Percentiles rank a stretch among this genome's conserved stretches.
Conservation (phyloP, 2,329 filamentous ascomycete species). For the Talaromyces sp. region DNA sequence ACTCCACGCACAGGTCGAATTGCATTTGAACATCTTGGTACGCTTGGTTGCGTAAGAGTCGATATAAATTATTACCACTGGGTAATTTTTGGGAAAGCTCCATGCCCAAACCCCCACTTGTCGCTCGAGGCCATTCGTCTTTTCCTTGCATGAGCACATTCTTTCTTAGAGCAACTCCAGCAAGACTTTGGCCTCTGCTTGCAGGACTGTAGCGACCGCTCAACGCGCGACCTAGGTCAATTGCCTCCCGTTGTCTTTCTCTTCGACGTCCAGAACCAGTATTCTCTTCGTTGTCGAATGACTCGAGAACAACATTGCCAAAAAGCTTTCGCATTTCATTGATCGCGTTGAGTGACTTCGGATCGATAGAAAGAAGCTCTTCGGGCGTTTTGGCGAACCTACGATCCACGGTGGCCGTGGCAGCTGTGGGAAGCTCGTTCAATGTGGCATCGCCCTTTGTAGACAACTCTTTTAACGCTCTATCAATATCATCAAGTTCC, state of each 20-base stretch:
- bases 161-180: slow-evolving; percentile 65
- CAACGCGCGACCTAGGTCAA: slow-evolving; percentile 52
- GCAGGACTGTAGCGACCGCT: slow-evolving; percentile 50
- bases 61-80: slow-evolving; percentile 65
- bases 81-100: slow-evolving; percentile 53
- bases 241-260: slow-evolving; percentile 48
- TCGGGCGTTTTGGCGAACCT: slow-evolving; percentile 36
- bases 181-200: slow-evolving; percentile 59
- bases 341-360: slow-evolving; percentile 71
- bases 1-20: slow-evolving; percentile 75
- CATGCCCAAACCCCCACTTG: slow-evolving; percentile 81
- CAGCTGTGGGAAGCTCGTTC: slow-evolving; percentile 14
- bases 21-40: slow-evolving; percentile 72
- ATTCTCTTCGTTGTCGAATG: slow-evolving; percentile 45
- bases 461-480: slow-evolving; percentile 56
- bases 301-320: slow-evolving; percentile 59
- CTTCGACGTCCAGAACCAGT: slow-evolving; percentile 44
- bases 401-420: not conserved
- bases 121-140: slow-evolving; percentile 76
- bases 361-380: slow-evolving; percentile 57
- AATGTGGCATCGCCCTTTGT: slow-evolving; percentile 34
- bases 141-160: slow-evolving; percentile 85
- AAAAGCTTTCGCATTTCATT: slow-evolving; percentile 86
- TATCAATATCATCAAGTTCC: slow-evolving; percentile 61
- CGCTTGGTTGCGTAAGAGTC: slow-evolving; percentile 65